Percentiles rank a stretch among this genome's conserved stretches.
phyloP scores from a whole-genome alignment of 768 basidiomycete genomes.

The Suillus discolor region DNA sequence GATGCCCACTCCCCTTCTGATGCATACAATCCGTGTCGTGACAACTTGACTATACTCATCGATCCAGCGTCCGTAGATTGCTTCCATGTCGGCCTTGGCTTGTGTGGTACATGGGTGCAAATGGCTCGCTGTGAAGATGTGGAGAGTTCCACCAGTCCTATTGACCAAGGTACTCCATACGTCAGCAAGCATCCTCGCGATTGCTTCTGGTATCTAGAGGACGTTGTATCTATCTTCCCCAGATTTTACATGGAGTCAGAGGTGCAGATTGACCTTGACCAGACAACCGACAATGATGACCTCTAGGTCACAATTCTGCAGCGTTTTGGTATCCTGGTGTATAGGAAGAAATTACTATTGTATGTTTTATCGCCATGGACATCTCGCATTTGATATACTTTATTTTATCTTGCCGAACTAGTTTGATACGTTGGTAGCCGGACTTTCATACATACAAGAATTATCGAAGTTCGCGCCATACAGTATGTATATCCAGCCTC shows the following conservation, averaged over 20 bases:
- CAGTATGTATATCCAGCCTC: background rate
- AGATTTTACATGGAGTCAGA: constrained; percentile 45
- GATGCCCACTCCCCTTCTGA: constrained; percentile 29
- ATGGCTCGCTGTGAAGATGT: constrained; percentile 22
- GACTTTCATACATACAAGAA: background rate
- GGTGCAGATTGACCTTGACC: constrained; percentile 3
- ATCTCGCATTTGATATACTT: background rate
- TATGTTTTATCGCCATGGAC: background rate
- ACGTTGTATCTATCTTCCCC: constrained; percentile 48
- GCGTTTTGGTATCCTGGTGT: background rate
- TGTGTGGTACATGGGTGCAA: constrained; percentile 40
- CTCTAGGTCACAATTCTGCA: background rate
- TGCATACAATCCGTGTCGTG: constrained; percentile 41
- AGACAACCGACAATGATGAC: constrained; percentile 1
- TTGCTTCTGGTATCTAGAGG: constrained; percentile 61
- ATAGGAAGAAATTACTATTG: background rate
- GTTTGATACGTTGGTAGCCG: background rate
- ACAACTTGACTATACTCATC: constrained; percentile 33
- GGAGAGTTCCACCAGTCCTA: background rate
- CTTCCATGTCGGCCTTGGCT: constrained; percentile 32
- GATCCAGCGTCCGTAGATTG: constrained; percentile 16
- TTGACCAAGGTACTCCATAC: background rate
- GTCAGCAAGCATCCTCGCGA: constrained; percentile 13
- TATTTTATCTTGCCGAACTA: background rate
- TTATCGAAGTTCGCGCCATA: background rate